Percentiles rank a stretch among this genome's conserved stretches.
phyloP scores from a whole-genome alignment of 139 green algal genomes.

The Dunaliella primolecta region DNA sequence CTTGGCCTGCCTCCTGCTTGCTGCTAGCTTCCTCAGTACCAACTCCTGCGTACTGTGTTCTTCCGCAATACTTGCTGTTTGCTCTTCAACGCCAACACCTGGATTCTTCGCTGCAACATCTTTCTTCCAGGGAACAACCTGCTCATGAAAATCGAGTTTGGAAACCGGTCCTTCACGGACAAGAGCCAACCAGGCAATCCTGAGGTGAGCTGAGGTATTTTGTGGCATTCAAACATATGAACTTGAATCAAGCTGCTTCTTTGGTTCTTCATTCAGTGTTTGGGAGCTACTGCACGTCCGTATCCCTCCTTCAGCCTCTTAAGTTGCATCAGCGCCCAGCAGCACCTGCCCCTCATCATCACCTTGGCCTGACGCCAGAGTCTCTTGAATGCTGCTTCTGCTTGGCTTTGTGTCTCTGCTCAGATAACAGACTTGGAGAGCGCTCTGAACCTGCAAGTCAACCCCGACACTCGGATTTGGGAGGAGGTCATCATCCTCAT shows the following conservation, averaged over 20 bases:
- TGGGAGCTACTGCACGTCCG: neutral
- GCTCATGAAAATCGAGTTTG: constrained; percentile 33
- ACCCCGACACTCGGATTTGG: constrained; percentile 16
- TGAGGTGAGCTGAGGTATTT: neutral
- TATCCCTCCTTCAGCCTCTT: neutral
- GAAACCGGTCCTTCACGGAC: constrained; percentile 13
- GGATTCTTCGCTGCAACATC: neutral
- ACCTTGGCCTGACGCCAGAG: neutral
- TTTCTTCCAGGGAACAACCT: constrained; percentile 38
- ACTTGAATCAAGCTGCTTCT: neutral
- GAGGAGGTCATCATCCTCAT: constrained; percentile 37
- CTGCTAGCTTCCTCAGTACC: too few relatives aligned
- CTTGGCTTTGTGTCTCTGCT: neutral
- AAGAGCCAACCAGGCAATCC: neutral
- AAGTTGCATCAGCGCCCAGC: neutral
- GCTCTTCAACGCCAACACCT: too few relatives aligned
- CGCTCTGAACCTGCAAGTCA: constrained; percentile 28
- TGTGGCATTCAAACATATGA: neutral
- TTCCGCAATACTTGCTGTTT: too few relatives aligned
- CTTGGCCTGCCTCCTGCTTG: neutral
- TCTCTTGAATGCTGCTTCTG: too few relatives aligned
- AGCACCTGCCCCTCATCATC: neutral
- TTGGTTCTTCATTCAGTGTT: neutral
- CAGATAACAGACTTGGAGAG: constrained; percentile 15
- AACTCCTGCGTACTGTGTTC: too few relatives aligned